A percentile compares a stretch with the other conserved stretches of the same genome.
These are phyloP conservation scores for Colletotrichum sp. DNA, from an alignment of 2,329 filamentous ascomycete species.

Conservation along the genomic window DNA sequence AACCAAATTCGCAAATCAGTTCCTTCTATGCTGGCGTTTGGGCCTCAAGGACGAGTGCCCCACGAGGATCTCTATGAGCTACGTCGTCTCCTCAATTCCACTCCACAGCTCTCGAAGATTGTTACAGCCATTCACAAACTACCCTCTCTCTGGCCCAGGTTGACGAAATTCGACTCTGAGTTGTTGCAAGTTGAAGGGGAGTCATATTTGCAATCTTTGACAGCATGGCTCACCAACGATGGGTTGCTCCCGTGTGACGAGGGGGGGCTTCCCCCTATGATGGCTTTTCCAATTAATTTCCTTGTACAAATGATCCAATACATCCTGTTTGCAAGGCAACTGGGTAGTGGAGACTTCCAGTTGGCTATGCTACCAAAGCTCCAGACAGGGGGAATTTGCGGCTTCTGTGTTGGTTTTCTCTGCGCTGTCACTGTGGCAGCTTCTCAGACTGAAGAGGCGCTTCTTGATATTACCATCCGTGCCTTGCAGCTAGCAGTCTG, in stretches of 20 bases:
- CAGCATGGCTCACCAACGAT: background rate
- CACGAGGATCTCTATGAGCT: background rate
- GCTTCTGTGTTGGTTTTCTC: constrained; percentile 46
- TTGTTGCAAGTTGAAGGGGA: background rate
- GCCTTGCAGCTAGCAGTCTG: constrained; percentile 43
- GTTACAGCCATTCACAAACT: background rate
- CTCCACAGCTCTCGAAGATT: background rate
- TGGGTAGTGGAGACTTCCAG: background rate
- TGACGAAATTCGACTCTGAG: background rate
- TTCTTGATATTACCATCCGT: constrained; percentile 38
- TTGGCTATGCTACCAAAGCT: background rate
- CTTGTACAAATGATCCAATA: background rate
- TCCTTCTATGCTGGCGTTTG: background rate
- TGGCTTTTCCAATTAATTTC: background rate
- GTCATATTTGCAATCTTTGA: background rate
- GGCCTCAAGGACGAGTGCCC: background rate
- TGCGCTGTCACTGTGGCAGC: constrained; percentile 39
- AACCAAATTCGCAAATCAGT: background rate
- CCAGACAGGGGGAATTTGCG: constrained; percentile 7
- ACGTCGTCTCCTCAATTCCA: background rate
- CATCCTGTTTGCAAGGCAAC: background rate
- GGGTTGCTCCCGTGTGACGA: background rate
- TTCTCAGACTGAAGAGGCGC: constrained; percentile 27
- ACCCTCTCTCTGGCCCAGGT: background rate
- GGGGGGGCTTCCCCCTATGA: background rate